Base-by-base conservation (phyloP, 306 rosid species). In the Luffa aegyptiaca region DNA sequence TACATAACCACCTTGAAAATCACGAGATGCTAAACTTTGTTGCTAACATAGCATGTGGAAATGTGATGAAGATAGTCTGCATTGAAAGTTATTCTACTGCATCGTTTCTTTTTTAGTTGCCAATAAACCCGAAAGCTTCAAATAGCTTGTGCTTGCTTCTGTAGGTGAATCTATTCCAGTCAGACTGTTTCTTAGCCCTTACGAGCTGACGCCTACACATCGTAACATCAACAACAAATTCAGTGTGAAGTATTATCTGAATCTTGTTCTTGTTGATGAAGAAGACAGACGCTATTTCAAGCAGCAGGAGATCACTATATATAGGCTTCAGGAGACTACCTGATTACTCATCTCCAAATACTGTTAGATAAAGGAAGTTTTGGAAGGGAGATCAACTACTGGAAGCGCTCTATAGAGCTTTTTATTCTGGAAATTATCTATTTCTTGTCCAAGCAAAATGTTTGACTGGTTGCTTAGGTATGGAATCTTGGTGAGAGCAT, bases 141-240 rank as follows among this genome's bases (percentile, higher is more conserved):
- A 4, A 69, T 44, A 41, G 77, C 58, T 51, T 49, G 16, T 79
- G 31, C 52, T 81, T 80, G 57, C 17, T 83, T 82, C 75, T 76
- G 73, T 90, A 95, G 99, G 99, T 58, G 99, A 95, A 88, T 95
- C 99, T n/a, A 93, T 95, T 85, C 99, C 99, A 42, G 92, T 95
- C 81, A 91, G 97, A 86, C 85, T 95, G 76, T 95, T 95, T 88
- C 99, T 95, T 55, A 95, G 97, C 68, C 97, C 99, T n/a, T 93
- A 95, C 33, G 99, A 95, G 87, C 87, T 95, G 86, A 93, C 99
- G 26, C 97, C 99, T 2, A 95, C 97, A 0, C 95, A 93, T 77
- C 97, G 92, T 56, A 95, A 95, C 86, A 95, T 95, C 71, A 95
- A 95, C 81, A 95, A 95, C 88, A 95, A 95, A 81, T 95, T 93